Base-by-base conservation (phyloP, 305 asterid species). In the Fraxinus xanthoxyloides region DNA sequence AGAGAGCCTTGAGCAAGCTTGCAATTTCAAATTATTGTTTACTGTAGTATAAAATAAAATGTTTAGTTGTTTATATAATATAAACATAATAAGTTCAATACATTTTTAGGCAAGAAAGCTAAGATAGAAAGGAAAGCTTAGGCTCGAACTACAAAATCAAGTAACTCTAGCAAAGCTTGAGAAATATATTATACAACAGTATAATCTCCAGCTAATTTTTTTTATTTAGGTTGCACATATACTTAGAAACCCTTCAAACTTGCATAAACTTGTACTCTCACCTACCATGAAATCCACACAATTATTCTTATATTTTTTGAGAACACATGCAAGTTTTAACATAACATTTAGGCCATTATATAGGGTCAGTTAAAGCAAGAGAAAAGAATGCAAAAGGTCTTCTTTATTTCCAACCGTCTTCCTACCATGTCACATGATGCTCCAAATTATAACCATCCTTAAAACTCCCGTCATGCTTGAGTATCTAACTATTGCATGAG, bases 41-140 rank as follows among this genome's bases (percentile, higher is more conserved):
- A 63, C 7, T 8, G 4, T 63, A 67, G 31, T 65, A 26, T 65
- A 65, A 65, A 67, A 67, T 28, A 31, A 26, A 67, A 67, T 24
- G 74, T 10, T 67, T 4, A 67, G 74, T 12, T 67, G 8, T 67
- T 67, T 67, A 9, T 12, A 13, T 30, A 30, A 9, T 12, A 13
- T 30, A 30, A 63, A 63, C 15, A 23, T 9, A 61, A 23, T 9
- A 23, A 61, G 72, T 23, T 23, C 32, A 61, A 23, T 61, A 61
- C 6, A 28, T 24, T 67, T 67, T 67, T 67, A 67, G 36, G 74
- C 38, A 67, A 67, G 36, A 61, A 67, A 28, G 36, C 36, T 26
- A 67, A 67, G 74, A 67, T 26, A 67, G 75, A 72, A 72, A 72
- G 36, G 76, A 72, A 72, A 17, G 76, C 76, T 72, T 32, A 72